Evolutionary conservation across 768 basidiomycete genomes (phyloP), one percentile per base, ranked within the genome.

Genomic region (Podaxis sp.): DNA sequence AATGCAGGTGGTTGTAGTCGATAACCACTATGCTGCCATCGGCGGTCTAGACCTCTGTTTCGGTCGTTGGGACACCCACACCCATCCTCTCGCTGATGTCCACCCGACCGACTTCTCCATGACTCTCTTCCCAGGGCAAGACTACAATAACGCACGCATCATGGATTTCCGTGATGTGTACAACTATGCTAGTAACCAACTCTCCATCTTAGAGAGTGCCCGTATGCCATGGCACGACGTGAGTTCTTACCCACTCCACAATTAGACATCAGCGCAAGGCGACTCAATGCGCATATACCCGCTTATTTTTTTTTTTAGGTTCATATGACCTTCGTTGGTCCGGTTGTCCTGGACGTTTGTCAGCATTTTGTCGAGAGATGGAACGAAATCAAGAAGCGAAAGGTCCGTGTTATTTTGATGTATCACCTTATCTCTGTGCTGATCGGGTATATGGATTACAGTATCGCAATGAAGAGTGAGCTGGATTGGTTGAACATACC

Each of bases 181-280:
- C 61, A 81, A 93, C 64, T 94, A 87, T 70, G 84, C 86, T 24
- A 88, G 85, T 69, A 92, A 89, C 63, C 80, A 80, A 0, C 71
- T 94, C 15, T 88, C 86, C 36, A 81, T 86, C 52, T 70, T 87
- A 50, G 90, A 93, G 66, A 86, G 78, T 13, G 78, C 85, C 1
- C 79, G 92, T 64, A 94, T 95, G 94, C 93, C 96, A 0, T 98
- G 96, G 96, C 96, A 98, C 70, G 96, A 98, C 76, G 93, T 93
- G 59, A 63, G 89, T 75, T 27, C 57, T 46, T 57, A 22, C 22
- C 46, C 38, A 33, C 51, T 17, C 38, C 36, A 4, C 24, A 51
- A 24, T n/a, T 29, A 27, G 33, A 33, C 57, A 17, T 6, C 25
- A 27, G 46, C 55, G 33, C 59, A 17, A n/a, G 59, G 56, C 46